A percentile compares a stretch with the other conserved stretches of the same genome.
These are phyloP conservation scores for Zalaria obscura DNA, from an alignment of 2,329 filamentous ascomycete species.

Conservation along the genomic window DNA sequence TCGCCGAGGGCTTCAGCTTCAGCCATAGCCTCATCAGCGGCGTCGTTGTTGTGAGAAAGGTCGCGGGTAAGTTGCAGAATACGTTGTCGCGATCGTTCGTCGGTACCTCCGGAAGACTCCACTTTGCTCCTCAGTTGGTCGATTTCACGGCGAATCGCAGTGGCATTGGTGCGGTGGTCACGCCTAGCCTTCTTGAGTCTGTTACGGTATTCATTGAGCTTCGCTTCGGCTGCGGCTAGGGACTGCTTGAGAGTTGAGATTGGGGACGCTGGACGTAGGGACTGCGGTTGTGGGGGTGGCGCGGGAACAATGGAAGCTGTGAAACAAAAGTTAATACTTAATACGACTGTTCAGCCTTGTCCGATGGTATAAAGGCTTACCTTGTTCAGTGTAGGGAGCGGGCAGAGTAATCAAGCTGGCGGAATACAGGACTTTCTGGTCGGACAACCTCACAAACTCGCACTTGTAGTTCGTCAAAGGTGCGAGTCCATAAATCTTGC, in stretches of 20 bases:
- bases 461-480: conserved; percentile 65
- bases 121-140: conserved; percentile 54
- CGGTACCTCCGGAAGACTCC: conserved; percentile 52
- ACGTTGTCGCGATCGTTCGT: conserved; percentile 64
- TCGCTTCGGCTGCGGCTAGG: conserved; percentile 56
- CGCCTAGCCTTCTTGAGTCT: conserved; percentile 58
- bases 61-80: conserved; percentile 62
- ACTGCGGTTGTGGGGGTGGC: conserved; percentile 41
- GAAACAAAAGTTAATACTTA: conserved; percentile 22
- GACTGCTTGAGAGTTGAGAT: conserved; percentile 64
- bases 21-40: conserved; percentile 38
- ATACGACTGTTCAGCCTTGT: conserved; percentile 5
- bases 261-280: conserved; percentile 60
- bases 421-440: conserved; percentile 53
- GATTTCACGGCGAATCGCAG: conserved; percentile 57
- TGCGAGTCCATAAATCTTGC: conserved; percentile 52
- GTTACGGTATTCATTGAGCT: conserved; percentile 54
- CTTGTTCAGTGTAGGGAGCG: conserved; percentile 43
- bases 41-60: conserved; percentile 55
- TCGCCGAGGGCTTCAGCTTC: conserved; percentile 52
- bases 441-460: conserved; percentile 58
- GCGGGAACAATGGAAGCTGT: conserved; percentile 19
- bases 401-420: conserved; percentile 56
- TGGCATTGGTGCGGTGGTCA: conserved; percentile 58
- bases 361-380: conserved; percentile 20